These are phyloP conservation scores for Haplosporangium gracile DNA, from an alignment of 192 early-diverging fungal species.

Conservation along the genomic window DNA sequence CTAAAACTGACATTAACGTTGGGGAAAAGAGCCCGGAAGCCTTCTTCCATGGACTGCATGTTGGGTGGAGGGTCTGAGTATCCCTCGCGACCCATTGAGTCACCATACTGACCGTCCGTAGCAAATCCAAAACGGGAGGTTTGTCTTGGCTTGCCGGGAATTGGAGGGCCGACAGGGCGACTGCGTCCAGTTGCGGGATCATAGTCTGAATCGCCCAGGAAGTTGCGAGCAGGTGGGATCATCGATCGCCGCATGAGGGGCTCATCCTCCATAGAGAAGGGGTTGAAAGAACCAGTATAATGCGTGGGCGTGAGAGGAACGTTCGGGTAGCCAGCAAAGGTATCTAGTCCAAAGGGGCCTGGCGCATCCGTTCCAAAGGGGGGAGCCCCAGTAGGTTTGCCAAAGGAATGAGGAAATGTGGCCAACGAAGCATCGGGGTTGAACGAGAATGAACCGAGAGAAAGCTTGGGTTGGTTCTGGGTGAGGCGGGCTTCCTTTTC, in stretches of 20 bases:
- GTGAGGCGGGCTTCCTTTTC: constrained; percentile 27
- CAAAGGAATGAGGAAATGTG: constrained; percentile 16
- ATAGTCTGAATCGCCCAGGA: constrained; percentile 41
- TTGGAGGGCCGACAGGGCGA: constrained; percentile 36
- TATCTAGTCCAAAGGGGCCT: constrained; percentile 29
- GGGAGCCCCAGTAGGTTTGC: background rate
- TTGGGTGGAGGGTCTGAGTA: constrained; percentile 28
- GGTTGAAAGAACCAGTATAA: constrained; percentile 64
- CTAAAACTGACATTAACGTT: constrained; percentile 75
- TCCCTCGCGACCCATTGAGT: constrained; percentile 31
- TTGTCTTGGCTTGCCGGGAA: constrained; percentile 55
- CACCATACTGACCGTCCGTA: constrained; percentile 33
- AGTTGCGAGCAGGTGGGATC: constrained; percentile 18
- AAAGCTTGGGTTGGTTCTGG: constrained; percentile 25
- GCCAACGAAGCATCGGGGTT: constrained; percentile 41
- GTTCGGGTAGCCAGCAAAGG: constrained; percentile 35
- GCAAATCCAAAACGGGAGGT: constrained; percentile 64
- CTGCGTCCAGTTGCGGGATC: constrained; percentile 19
- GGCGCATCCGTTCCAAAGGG: constrained; percentile 2
- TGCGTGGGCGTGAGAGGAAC: constrained; percentile 42
- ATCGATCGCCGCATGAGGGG: constrained; percentile 50
- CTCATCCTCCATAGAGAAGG: constrained; percentile 59
- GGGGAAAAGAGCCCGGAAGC: constrained; percentile 68
- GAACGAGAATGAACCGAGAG: constrained; percentile 53
- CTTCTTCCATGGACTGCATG: constrained; percentile 67